Base-by-base conservation (phyloP, 1,284 basidiomycete species). In the Omphalotus olearius region DNA sequence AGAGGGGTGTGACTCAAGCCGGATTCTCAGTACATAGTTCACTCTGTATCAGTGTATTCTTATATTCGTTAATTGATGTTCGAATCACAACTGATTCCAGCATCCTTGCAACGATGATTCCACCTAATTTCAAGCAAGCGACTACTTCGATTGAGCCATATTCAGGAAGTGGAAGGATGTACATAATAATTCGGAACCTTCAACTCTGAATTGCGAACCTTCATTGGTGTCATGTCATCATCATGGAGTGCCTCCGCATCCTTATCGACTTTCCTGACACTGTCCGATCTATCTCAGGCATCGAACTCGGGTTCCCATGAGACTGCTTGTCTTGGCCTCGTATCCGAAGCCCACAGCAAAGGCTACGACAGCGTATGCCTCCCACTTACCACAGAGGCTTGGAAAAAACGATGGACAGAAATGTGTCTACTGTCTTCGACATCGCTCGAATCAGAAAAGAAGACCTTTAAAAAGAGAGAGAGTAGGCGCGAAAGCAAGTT, bases 361-460 rank as follows among this genome's bases (percentile, higher is more conserved):
- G 82, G 79, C 5, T 91, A 88, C 60, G 76, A 83, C 47, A 66
- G 70, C 0, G 74, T 95, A 46, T 89, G 85, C 58, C 63, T 96
- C n/a, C 92, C 93, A 14, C 75, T 98, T 23, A 90, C 95, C 17
- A 98, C 91, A 57, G 78, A 79, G 20, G 79, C 78, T 30, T 99
- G 96, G 96, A 85, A 83, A 62, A 78, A 82, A 56, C 74, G 96
- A 54, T 99, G 97, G 96, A 80, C 82, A 59, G 75, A 84, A 37
- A 88, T 98, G 76, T 99, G 96, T 67, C 72, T 95, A 17, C 75
- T 81, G 43, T 75, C 80, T 17, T 62, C 62, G 47, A 53, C 70
- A 64, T 60, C 64, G 39, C 65, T 69, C n/a, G 72, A 72, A 56
- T 70, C 69, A 42, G 78, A 79, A 33, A 65, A 65, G 52, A 76